Evolutionary conservation across 495 filamentous ascomycete species (phyloP), one percentile per base, ranked within the genome.

Genomic region (Daldinia bambusicola): DNA sequence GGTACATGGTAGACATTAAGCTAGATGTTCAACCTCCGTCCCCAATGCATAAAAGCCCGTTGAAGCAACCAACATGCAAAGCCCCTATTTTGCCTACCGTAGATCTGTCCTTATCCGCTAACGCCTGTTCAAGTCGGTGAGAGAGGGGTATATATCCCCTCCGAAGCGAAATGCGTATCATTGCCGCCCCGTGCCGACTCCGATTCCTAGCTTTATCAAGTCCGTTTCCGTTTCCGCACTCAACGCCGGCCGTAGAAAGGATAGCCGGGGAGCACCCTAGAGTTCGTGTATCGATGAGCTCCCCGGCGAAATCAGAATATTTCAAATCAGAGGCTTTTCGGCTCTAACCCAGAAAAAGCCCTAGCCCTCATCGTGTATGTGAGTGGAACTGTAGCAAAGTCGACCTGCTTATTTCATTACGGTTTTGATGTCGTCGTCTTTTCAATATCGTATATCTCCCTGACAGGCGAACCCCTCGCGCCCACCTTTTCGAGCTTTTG

Each of bases 401-500:
- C 2, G 22, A 37, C 64, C 56, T 52, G 43, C 10, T 20, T 48
- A 48, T 48, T 48, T 48, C 43, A 22, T 48, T 22, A 22, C 43
- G 55, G 20, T 67, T 26, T 26, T 26, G 26, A 62, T 14, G 20
- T 10, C 5, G 31, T 18, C 18, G 13, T 63, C 40, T 37, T 20
- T 22, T 58, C 32, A 14, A 53, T 14, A 20, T 59, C 52, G 55
- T 41, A 63, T 32, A 32, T 58, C 38, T 55, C 61, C 26, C 50
- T 52, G 5, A 34, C 50, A 34, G 58, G 48, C 12, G 63, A 61
- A 31, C 66, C 52, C 10, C 55, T 74, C 48, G 34, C 38, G 14
- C 67, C 68, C 50, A 52, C 72, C 38, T 79, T 37, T 22, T 78
- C 77, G 10, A 81, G 60, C 30, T 68, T 73, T 0, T 73, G 72